Percentiles rank a stretch among this genome's conserved stretches.
phyloP scores from a whole-genome alignment of 805 yeast species.

The Teunomyces cretensis region DNA sequence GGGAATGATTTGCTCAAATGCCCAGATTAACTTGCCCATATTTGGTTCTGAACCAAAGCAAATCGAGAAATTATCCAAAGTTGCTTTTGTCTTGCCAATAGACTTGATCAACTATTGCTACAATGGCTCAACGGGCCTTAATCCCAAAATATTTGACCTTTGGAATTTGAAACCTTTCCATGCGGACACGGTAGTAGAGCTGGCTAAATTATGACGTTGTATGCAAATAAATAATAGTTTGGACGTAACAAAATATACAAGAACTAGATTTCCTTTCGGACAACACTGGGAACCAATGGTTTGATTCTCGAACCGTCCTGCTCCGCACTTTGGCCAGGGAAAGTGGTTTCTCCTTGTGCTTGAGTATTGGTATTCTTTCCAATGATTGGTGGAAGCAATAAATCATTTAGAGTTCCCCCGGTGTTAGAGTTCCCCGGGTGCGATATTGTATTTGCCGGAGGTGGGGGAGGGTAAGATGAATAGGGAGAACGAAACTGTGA shows the following conservation, averaged over 20 bases:
- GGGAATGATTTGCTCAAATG: constrained; percentile 48
- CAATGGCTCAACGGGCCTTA: constrained; percentile 9
- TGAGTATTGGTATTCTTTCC: background rate
- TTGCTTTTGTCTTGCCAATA: constrained; percentile 33
- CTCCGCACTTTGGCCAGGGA: background rate
- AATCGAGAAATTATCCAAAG: constrained; percentile 31
- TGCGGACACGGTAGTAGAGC: constrained; percentile 18
- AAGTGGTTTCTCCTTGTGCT: background rate
- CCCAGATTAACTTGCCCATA: constrained; percentile 29
- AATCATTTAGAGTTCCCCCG: background rate
- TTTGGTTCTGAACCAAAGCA: constrained; percentile 6
- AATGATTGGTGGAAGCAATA: background rate
- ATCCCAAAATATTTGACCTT: constrained; percentile 14
- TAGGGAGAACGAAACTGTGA: constrained; percentile 4
- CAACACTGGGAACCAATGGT: constrained; percentile 3
- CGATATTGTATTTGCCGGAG: constrained; percentile 9
- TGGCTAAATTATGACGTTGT: constrained; percentile 17
- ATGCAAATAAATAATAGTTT: background rate
- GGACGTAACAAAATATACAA: background rate
- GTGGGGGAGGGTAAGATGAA: constrained; percentile 13
- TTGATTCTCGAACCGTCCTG: background rate
- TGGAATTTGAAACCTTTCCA: constrained; percentile 26
- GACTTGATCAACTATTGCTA: constrained; percentile 29
- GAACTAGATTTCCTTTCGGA: background rate
- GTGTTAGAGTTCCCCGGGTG: background rate